Conservation (phyloP, 2,329 filamentous ascomycete genomes). For the Cordyceps farinosa region DNA sequence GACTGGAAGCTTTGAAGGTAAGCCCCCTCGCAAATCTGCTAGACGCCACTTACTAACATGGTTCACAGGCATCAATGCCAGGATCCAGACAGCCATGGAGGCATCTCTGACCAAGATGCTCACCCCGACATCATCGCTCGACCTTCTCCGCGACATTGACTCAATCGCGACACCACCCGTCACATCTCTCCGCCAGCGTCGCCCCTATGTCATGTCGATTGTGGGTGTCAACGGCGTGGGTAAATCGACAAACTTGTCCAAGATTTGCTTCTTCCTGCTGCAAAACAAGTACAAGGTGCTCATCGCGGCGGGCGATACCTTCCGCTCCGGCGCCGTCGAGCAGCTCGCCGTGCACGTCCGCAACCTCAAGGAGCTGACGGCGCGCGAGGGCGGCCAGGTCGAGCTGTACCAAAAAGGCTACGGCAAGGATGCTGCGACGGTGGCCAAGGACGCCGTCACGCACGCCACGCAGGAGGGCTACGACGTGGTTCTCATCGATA, state of each 20-base stretch:
- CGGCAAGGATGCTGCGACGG: constrained; percentile 92
- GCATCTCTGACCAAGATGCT: constrained; percentile 91
- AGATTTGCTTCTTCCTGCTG: constrained; percentile 95
- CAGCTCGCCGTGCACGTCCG: constrained; percentile 93
- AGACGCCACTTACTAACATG: background rate
- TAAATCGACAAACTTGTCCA: constrained; percentile 95
- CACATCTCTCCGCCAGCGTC: constrained; percentile 58
- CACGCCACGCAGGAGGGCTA: constrained; percentile 72
- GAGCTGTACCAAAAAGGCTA: constrained; percentile 97
- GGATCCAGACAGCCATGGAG: constrained; percentile 83
- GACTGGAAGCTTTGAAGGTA: constrained; percentile 83
- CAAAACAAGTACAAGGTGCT: constrained; percentile 97
- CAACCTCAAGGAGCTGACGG: constrained; percentile 84
- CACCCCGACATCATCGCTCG: constrained; percentile 89
- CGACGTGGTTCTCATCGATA: constrained; percentile 96
- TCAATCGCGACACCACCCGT: constrained; percentile 65
- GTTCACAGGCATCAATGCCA: constrained; percentile 64
- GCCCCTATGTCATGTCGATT: constrained; percentile 96
- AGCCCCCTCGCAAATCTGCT: constrained; percentile 15
- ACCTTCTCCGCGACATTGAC: constrained; percentile 90
- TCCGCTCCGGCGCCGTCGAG: constrained; percentile 94
- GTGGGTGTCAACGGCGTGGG: constrained; percentile 98
- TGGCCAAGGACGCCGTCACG: constrained; percentile 88
- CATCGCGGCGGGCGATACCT: constrained; percentile 92
- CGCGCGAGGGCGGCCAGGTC: constrained; percentile 77